These are phyloP conservation scores for Leccinum disarticulatum DNA, from an alignment of 768 basidiomycete species.

Conservation along the genomic window DNA sequence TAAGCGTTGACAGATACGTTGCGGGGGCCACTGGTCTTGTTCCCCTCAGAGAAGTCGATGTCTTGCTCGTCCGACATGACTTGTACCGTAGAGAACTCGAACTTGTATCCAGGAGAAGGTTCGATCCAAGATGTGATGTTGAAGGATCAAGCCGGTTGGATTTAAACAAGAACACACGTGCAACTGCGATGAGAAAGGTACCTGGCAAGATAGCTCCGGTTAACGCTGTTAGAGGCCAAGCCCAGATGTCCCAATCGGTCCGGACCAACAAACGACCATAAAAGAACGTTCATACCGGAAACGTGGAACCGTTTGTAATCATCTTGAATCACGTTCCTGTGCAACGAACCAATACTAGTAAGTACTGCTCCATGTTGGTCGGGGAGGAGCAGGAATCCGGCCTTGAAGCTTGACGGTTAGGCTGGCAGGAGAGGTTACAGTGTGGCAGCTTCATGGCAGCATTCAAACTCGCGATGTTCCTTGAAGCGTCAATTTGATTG, in stretches of 20 bases:
- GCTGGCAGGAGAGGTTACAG: neutral
- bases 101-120: neutral
- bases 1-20: constrained; percentile 25
- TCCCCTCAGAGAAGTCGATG: constrained; percentile 6
- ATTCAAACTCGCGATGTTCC: constrained; percentile 7
- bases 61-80: constrained; percentile 27
- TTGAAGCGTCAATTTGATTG: neutral
- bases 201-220: neutral
- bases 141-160: neutral
- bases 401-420: neutral
- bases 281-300: constrained; percentile 7
- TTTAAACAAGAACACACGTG: constrained; percentile 33
- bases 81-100: neutral
- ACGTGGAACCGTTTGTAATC: neutral
- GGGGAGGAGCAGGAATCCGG: too few relatives aligned
- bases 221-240: constrained; percentile 2
- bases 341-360: neutral
- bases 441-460: constrained; percentile 6
- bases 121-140: neutral
- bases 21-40: constrained; percentile 8
- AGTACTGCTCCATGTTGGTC: neutral
- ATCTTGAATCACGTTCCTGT: neutral
- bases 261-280: neutral
- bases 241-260: neutral
- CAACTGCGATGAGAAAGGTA: neutral